These are phyloP conservation scores for Chlorella vulgaris DNA, from an alignment of 139 green algal species.

Conservation along the genomic window DNA sequence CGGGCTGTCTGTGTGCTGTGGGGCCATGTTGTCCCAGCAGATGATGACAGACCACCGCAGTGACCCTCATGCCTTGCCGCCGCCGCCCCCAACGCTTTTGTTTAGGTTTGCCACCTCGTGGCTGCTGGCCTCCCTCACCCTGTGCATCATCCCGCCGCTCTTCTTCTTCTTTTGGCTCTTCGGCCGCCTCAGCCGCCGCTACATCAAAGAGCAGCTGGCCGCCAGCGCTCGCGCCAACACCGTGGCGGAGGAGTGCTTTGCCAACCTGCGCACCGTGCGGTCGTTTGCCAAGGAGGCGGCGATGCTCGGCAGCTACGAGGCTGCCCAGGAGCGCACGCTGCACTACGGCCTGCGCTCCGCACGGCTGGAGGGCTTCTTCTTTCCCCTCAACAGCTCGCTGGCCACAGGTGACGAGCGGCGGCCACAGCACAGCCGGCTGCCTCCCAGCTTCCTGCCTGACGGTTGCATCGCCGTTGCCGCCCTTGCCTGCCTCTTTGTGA, in stretches of 20 bases:
- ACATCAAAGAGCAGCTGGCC: slow-evolving; percentile 6
- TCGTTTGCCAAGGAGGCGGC: slow-evolving; percentile 60
- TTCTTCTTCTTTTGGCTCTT: slow-evolving; percentile 56
- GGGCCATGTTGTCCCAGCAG: too few relatives aligned
- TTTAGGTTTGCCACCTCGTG: slow-evolving; percentile 55
- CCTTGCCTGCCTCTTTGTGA: too few relatives aligned
- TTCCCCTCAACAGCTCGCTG: slow-evolving; percentile 38
- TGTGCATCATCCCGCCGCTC: slow-evolving; percentile 68
- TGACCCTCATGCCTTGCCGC: neutral
- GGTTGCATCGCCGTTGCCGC: too few relatives aligned
- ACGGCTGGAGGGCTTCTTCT: slow-evolving; percentile 43
- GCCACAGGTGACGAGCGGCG: slow-evolving; percentile 31
- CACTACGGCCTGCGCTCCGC: slow-evolving; percentile 38
- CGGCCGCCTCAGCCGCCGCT: slow-evolving; percentile 33
- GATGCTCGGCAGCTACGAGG: slow-evolving; percentile 32
- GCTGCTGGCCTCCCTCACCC: slow-evolving; percentile 75
- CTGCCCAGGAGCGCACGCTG: slow-evolving; percentile 7
- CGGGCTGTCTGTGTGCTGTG: too few relatives aligned
- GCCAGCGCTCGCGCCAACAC: slow-evolving; percentile 53
- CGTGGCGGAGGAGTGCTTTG: slow-evolving; percentile 65
- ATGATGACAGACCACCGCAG: neutral
- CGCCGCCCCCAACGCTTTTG: neutral
- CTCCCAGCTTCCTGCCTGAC: too few relatives aligned
- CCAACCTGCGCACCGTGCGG: slow-evolving; percentile 72
- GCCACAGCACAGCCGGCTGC: too few relatives aligned